Base-by-base conservation (phyloP, 2,329 filamentous ascomycete genomes). In the Colletotrichum spaethianum region DNA sequence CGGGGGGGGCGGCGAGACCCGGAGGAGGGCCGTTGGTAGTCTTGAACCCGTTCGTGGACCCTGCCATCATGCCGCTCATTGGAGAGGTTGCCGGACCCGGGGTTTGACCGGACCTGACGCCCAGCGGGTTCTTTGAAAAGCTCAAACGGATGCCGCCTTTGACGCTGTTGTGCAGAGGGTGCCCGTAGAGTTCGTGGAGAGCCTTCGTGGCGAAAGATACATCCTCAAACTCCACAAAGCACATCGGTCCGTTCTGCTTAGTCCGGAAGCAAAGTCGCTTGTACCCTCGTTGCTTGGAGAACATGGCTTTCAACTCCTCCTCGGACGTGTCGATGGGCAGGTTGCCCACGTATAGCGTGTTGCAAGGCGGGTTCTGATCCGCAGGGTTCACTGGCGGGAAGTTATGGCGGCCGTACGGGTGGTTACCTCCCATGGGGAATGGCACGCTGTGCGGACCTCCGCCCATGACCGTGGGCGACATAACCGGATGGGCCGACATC, bases 301-400 rank as follows among this genome's bases (percentile, higher is more conserved):
- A 99, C 79, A 98, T 89, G 28, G 93, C 91, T 83, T 98, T 98
- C 67, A 99, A 89, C 81, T 98, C 96, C 79, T 98, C 96, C 79
- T 99, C 96, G 0, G 94, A 96, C 0, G 95, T 97, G 79, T 98
- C 94, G 68, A 95, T 90, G 0, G 96, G 96, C 53, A 99, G 86
- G 78, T 99, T 98, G n/a, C 96, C 96, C 26, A 99, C 96, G 78
- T 99, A 98, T 8, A 99, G 87, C 0, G 96, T 99, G 80, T 99
- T 98, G 88, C 96, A 98, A 0, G 96, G 96, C 1, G 96, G 96
- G 77, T 98, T 98, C 82, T 98, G 94, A 79, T 99, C 96, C 16
- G 96, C 95, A 0, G 95, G 96, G 76, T 98, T 98, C 73, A 94
- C 93, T 0, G 95, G 93, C 18, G 96, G 96, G 74, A 94, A 93